Evolutionary conservation across 2,329 filamentous ascomycete species (phyloP).

Genomic region (Pochonia chlamydosporia): DNA sequence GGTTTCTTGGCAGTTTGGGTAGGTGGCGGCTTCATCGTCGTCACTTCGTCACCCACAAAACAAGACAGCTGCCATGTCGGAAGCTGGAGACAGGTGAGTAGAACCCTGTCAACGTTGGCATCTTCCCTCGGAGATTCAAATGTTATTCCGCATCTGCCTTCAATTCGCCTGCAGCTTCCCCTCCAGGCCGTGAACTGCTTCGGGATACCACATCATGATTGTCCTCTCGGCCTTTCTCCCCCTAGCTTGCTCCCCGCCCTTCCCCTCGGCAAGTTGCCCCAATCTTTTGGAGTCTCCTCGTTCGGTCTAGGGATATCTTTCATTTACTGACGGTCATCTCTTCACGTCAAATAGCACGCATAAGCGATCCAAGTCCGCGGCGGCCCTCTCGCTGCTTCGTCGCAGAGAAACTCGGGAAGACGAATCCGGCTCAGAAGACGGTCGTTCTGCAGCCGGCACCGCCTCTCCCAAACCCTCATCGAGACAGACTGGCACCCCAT

Average conservation of each 20-base stretch:
- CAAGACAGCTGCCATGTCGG: constrained; percentile 21
- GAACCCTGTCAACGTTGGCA: not conserved
- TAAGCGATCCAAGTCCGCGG: constrained; percentile 49
- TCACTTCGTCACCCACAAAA: not conserved
- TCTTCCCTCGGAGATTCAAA: not conserved
- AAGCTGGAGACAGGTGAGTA: constrained; percentile 24
- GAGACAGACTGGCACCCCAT: constrained; percentile 26
- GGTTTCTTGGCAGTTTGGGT: not conserved
- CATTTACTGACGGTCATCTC: constrained; percentile 1
- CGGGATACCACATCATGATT: no score
- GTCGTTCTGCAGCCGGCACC: constrained; percentile 32
- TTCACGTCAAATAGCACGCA: constrained; percentile 23
- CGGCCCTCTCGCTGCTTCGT: constrained; percentile 48
- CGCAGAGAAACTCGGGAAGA: constrained; percentile 45
- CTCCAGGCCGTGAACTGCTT: no score
- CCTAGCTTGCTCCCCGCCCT: not conserved
- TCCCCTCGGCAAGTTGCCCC: no score
- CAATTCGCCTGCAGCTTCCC: no score
- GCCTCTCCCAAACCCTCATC: constrained; percentile 24
- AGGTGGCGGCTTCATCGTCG: not conserved
- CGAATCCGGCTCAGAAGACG: constrained; percentile 49
- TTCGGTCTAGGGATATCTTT: no score
- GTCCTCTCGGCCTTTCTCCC: no score
- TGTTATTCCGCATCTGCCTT: not conserved
- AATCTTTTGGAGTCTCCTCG: no score